A percentile compares a stretch with the other conserved stretches of the same genome.
Conservation (phyloP, 441 rosid genomes). For the Manihot esculenta region DNA sequence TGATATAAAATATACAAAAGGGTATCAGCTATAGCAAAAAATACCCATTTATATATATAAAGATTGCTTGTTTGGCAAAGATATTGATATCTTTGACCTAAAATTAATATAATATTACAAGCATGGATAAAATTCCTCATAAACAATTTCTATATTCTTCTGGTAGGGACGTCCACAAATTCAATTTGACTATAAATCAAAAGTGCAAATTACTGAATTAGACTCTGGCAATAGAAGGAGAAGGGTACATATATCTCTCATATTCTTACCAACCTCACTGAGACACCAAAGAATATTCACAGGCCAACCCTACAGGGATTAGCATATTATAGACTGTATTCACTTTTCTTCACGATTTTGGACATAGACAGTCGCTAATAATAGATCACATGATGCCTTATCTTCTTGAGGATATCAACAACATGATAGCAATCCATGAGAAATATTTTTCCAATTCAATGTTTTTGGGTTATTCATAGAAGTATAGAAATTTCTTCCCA, state of each 20-base stretch:
- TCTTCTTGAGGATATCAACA: background rate
- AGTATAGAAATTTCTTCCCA: background rate
- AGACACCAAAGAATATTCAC: background rate
- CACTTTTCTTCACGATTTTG: background rate
- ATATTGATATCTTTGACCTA: slow-evolving; percentile 11
- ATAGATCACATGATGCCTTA: slow-evolving; percentile 5
- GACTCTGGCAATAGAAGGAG: background rate
- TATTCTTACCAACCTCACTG: background rate
- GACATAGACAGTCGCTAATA: slow-evolving; percentile 1
- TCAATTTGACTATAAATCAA: background rate
- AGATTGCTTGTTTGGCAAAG: slow-evolving; percentile 25
- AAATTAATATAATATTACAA: background rate
- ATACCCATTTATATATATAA: background rate
- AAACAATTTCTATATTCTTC: background rate
- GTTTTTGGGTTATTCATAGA: background rate
- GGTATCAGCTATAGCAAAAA: background rate
- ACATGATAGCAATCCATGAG: background rate
- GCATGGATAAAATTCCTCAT: background rate
- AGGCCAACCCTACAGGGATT: background rate
- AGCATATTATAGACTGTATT: background rate
- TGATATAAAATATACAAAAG: background rate
- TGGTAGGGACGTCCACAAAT: background rate
- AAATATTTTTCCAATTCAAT: background rate
- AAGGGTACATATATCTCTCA: background rate
- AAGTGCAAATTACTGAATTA: background rate